Evolutionary conservation across 495 filamentous ascomycete species (phyloP), one percentile per base, ranked within the genome.

Genomic region (Daldinia decipiens): DNA sequence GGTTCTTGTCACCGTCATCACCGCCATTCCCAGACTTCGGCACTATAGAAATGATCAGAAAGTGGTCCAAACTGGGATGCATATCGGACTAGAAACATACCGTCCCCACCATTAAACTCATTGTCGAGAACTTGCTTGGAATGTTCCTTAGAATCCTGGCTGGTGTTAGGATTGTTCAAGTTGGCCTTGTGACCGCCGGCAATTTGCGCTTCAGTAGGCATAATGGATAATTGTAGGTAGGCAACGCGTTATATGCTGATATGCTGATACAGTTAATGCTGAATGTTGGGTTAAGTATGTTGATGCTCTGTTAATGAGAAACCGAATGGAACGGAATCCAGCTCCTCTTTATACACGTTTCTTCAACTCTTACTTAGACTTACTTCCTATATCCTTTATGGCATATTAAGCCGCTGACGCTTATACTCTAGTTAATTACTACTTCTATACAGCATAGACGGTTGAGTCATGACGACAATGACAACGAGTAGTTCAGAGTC

Each of bases 161-260:
- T 78, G 59, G 69, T 77, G 77, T 80, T 83, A 51, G 83, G 80
- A 76, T 84, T 85, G 67, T 80, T 80, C 58, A 84, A 59, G 70
- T 80, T 85, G 55, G 81, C 83, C 79, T 84, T 84, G 78, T 83
- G 81, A 65, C 81, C 82, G 59, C 81, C 80, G 55, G 81, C 76
- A 50, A 84, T 62, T 47, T 80, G 78, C 70, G 76, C 72, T 31
- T 78, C 77, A 55, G 74, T 65, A 76, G 76, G 70, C 78, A 80
- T 77, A n/a, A 12, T 66, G 57, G 11, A 38, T 32, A 31, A 47
- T 21, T 68, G n/a, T 24, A 24, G 15, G 1, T 13, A n/a, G 47
- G 1, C 55, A 9, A 24, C 9, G 8, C n/a, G 9, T 24, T 50
- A 26, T 17, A 34, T 50, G 15, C 1, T 19, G 3, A 26, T 17